Evolutionary conservation across 192 early-diverging fungal species (phyloP), one percentile per base, ranked within the genome.

Genomic region (Entomortierella parvispora): DNA sequence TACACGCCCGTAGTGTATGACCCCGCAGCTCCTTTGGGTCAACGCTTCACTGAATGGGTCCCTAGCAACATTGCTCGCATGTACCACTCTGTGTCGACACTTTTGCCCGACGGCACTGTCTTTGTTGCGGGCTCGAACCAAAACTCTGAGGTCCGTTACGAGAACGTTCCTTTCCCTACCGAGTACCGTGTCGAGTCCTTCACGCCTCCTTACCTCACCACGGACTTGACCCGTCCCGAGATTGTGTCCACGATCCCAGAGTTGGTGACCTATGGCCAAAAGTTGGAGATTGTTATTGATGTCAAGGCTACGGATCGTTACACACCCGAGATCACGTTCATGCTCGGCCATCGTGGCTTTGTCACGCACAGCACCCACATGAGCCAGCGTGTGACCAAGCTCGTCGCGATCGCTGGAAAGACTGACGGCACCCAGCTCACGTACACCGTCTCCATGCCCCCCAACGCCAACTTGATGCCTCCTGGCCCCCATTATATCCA

Each of bases 41-140:
- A 80, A 31, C 80, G 88, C 31, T 81, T 79, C 31, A 78, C 65
- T 22, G 71, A 71, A 8, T 59, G 87, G 42, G 76, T 65, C 10
- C 63, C 81, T 28, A 83, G 83, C n/a, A 79, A 86, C 48, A 87
- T 90, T 78, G 80, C 86, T 2, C 62, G 89, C 22, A 82, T 91
- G 81, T 91, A 91, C 62, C 89, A 91, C 62, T 88, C 87, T 2
- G 81, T 83, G n/a, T 83, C 83, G 5, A 62, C 79, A 2, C 68
- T 66, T 15, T 46, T 89, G 31, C 83, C 83, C 8, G 88, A 89
- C 57, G 88, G 87, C 18, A 71, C 83, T 18, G 81, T 91, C 40
- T 79, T 85, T 68, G 83, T 90, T 31, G 81, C 85, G 5, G 89
- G 88, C 14, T 89, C 87, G 18, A 86, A 85, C 50, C 84, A 84